phyloP scores from a whole-genome alignment of 768 basidiomycete genomes.

The Sarcodon sp. region DNA sequence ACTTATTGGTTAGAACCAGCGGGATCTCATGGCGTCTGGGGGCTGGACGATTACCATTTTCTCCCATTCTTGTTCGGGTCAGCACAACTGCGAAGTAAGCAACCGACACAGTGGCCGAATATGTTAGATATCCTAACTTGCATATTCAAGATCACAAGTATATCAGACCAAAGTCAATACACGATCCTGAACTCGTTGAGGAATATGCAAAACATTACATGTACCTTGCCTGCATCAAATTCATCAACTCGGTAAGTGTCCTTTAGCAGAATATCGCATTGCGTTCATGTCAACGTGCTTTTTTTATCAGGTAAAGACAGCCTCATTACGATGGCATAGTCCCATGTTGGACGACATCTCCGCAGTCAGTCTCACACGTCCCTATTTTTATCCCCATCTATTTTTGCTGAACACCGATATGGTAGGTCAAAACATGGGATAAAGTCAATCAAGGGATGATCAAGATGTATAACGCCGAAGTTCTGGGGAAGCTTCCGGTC shows the following conservation, averaged over 20 bases:
- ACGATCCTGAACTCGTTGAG: constrained; percentile 82
- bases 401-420: not conserved
- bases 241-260: constrained; percentile 77
- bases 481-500: constrained; percentile 89
- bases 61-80: constrained; percentile 83
- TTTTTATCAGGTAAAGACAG: constrained; percentile 71
- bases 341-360: constrained; percentile 99
- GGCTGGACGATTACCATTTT: constrained; percentile 94
- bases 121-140: not conserved
- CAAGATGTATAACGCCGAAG: constrained; percentile 97
- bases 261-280: not conserved
- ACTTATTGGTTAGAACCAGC: constrained; percentile 97
- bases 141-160: constrained; percentile 65
- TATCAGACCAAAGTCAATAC: constrained; percentile 85
- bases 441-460: constrained; percentile 95
- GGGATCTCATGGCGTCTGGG: constrained; percentile 99
- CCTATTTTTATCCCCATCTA: not conserved
- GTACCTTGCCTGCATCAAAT: constrained; percentile 91
- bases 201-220: constrained; percentile 91
- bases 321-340: constrained; percentile 93
- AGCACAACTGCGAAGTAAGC: constrained; percentile 54
- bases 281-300: not conserved
- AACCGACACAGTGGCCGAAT: no score
- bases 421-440: constrained; percentile 80
- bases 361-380: constrained; percentile 29